A percentile compares a stretch with the other conserved stretches of the same genome.
phyloP scores from a whole-genome alignment of 176 grass and related monocot genomes.

The Alopecurus myosuroides region DNA sequence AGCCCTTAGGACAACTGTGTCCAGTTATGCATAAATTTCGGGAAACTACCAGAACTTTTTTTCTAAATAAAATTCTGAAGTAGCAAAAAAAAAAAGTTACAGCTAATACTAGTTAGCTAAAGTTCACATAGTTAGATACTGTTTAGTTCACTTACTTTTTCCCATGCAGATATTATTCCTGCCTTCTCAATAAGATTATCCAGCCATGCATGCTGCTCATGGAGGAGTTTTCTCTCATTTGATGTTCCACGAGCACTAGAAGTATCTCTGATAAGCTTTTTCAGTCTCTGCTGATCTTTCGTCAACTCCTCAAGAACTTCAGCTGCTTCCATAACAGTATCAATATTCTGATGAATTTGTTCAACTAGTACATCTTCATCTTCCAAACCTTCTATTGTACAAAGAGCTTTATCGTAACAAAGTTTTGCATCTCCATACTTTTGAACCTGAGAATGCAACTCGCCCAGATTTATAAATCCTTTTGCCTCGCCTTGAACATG shows the following conservation, averaged over 20 bases:
- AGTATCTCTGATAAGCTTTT: conserved; percentile 68
- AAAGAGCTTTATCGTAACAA: conserved; percentile 70
- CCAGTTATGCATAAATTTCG: conserved; percentile 3
- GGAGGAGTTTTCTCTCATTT: conserved; percentile 80
- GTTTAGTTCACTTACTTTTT: conserved; percentile 65
- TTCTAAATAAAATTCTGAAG: background rate
- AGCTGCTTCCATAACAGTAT: conserved; percentile 59
- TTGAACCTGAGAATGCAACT: conserved; percentile 52
- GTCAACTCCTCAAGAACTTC: conserved; percentile 63
- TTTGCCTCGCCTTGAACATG: conserved; percentile 93
- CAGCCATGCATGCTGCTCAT: conserved; percentile 55
- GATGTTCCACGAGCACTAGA: conserved; percentile 48
- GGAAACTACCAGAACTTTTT: background rate
- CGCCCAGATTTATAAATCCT: conserved; percentile 86
- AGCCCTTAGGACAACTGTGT: background rate
- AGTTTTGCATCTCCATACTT: conserved; percentile 59
- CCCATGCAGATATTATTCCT: conserved; percentile 60
- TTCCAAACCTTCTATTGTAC: conserved; percentile 54
- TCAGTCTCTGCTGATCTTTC: conserved; percentile 71
- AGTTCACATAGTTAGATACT: background rate
- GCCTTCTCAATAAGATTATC: conserved; percentile 78
- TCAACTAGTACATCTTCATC: conserved; percentile 69
- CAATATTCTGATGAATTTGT: conserved; percentile 76
- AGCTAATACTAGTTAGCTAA: background rate
- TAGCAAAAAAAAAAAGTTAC: background rate